Base-by-base conservation (phyloP, 2,329 filamentous ascomycete species). In the Pochonia chlamydosporia region DNA sequence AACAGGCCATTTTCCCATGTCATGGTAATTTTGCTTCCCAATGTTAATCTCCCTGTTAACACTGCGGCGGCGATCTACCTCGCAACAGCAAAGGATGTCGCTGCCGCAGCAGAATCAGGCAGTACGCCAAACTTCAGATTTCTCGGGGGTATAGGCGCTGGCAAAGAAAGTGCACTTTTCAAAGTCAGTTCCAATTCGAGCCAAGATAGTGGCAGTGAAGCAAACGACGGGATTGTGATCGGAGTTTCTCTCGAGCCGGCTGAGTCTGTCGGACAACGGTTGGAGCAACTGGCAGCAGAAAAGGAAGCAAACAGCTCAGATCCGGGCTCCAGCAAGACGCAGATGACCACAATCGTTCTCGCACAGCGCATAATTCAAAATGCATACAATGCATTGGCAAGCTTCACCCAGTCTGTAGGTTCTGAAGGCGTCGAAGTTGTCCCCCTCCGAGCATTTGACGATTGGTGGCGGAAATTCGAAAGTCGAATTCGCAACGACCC, bases 391-490 rank as follows among this genome's bases (percentile, higher is more conserved):
- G 97, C 96, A 64, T 73, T 99, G 48, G 83, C 92, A 3, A 87
- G 89, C 58, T 97, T 95, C 72, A 88, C 85, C 50, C 81, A 82
- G 31, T 76, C 78, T 48, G 73, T 74, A 2, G 75, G 75, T 3
- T 70, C 72, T 23, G 76, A 73, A 2, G 86, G 86, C 0, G 79
- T 86, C 40, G 92, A 97, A 64, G 86, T 95, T 11, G 88, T 99
- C 21, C 91, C 93, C n/a, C 69, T 99, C 54, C 93, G 88, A 69
- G 89, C 87, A 5, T 99, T 99, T 64, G 86, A 95, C 69, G 89
- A 95, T 49, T 99, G 95, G 93, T 99, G 95, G 93, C 79, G 76
- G 51, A 97, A 96, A 68, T 99, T 99, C 69, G 92, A 99, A 72
- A 80, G 81, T 51, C 85, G 84, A 61, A 79, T 99, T 33, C 85